Evolutionary conservation across 2,329 filamentous ascomycete species (phyloP), one percentile per base, ranked within the genome.

Genomic region (Ophiostoma himal-ulmi): DNA sequence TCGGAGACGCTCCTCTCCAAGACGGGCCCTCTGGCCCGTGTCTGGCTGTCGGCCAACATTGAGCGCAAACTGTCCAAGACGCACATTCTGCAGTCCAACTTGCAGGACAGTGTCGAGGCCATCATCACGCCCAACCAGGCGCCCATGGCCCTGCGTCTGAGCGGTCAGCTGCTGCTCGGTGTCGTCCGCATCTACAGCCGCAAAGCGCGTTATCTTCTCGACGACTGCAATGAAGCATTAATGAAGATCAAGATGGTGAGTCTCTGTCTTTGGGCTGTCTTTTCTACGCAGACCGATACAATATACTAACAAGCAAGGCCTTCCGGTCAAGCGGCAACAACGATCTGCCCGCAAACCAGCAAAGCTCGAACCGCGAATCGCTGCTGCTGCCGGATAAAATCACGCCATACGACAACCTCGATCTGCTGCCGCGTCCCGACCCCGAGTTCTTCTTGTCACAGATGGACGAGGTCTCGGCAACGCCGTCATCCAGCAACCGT

Each of bases 21-120:
- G 89, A 97, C 93, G 76, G 95, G 95, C 84, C 94, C 95, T 77
- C 83, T 99, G 84, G 95, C 95, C 82, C 92, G 93, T 78, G 94
- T 98, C 82, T 99, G 95, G 95, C 88, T 98, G 73, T 97, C 95
- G 41, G 93, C 95, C 83, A 99, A 98, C 81, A 86, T 98, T 74
- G 95, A 98, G 86, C 93, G 94, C 84, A 99, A 98, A 83, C 89
- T 99, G 72, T 96, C 94, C 75, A 99, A 99, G 82, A 93, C 93
- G 74, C 93, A 97, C 77, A 95, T 98, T 75, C 80, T 99, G 74
- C 93, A 97, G 78, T 94, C 94, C 72, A 96, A 97, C 82, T 91
- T 99, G 75, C 91, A 94, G 76, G 92, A 93, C 82, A 97, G 94
- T 80, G 94, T 99, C 74, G 91, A 93, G 79, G 93, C 93, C 75